Base-by-base conservation (phyloP, 768 basidiomycete genomes). In the Sistotremastrum suecicum region DNA sequence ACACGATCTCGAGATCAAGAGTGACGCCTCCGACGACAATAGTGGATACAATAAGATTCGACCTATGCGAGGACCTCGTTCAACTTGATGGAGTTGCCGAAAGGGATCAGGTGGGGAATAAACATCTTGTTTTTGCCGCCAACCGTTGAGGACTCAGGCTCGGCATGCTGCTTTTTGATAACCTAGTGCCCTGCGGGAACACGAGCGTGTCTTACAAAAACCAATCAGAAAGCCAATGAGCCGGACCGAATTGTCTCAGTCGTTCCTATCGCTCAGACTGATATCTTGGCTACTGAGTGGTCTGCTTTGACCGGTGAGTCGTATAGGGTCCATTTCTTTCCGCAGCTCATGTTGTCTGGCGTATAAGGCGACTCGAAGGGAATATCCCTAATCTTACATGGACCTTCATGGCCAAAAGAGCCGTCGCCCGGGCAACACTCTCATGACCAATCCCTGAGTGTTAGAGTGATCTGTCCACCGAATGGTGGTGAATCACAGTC, bases 151-250 rank as follows among this genome's bases (percentile, higher is more conserved):
- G 11, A n/a, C 37, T 38, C 28, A 31, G 33, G 37, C 20, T 44
- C 34, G n/a, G 33, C 12, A 29, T 32, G 36, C 1, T 12, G 20
- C 31, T 43, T 49, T 36, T 20, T 43, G 39, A 29, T 43, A 30
- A 33, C 53, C 20, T 20, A 90, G 86, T 90, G 86, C 63, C 60
- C 71, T 12, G 45, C 58, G 20, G 82, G 76, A 28, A 83, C 84
- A 41, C 69, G 79, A 54, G 83, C 77, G 42, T 92, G 89, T 62
- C 64, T 88, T 32, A 80, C 75, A 3, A 74, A 72, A 53, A 71
- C 67, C 34, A 87, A 88, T 54, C 53, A 64, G 53, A 86, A 83
- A 60, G 52, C 57, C 1, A 69, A 65, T 20, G 59, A 66, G 37
- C 45, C 64, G 2, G 80, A 84, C 51, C 72, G 84, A 43, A 61